Evolutionary conservation across 768 basidiomycete genomes (phyloP).

Genomic region (Rhodotorula paludigena): DNA sequence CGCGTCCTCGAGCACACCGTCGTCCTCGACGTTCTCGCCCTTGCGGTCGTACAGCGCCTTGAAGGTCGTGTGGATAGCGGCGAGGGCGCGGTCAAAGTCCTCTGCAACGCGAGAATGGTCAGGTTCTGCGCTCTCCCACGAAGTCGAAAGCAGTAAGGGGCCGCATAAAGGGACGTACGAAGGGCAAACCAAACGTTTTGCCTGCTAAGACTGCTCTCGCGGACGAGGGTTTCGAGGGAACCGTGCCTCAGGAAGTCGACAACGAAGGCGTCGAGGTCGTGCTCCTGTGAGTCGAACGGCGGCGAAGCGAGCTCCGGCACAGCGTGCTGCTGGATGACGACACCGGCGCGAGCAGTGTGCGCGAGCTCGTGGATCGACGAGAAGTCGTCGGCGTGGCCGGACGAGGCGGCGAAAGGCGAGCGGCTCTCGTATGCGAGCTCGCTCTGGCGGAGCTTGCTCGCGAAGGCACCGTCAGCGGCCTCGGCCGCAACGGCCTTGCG

Average conservation of each 20-base stretch:
- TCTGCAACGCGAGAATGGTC: too few relatives aligned
- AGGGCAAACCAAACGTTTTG: conserved; percentile 55
- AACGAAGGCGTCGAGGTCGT: conserved; percentile 60
- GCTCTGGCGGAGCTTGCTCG: conserved; percentile 48
- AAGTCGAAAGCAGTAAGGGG: conserved; percentile 38
- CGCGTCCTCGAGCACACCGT: conserved; percentile 33
- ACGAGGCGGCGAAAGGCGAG: conserved; percentile 64
- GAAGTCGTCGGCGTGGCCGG: conserved; percentile 62
- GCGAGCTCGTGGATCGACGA: conserved; percentile 55
- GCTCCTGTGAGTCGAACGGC: conserved; percentile 29
- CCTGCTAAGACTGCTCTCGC: conserved; percentile 50
- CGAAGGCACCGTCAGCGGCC: conserved; percentile 46
- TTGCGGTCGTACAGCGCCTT: conserved; percentile 20
- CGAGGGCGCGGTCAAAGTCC: conserved; percentile 49
- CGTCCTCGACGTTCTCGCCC: conserved; percentile 10
- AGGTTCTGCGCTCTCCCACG: conserved; percentile 36
- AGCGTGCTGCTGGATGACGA: conserved; percentile 59
- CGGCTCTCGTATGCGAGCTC: conserved; percentile 52
- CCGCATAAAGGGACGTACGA: conserved; percentile 48
- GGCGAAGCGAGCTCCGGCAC: conserved; percentile 52
- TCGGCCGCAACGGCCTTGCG: conserved; percentile 40
- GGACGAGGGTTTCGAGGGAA: conserved; percentile 46
- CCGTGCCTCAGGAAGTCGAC: conserved; percentile 68
- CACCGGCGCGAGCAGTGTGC: conserved; percentile 54
- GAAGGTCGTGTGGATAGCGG: conserved; percentile 41